Conservation (phyloP, 2,329 filamentous ascomycete genomes). For the Claviceps lovelessii region DNA sequence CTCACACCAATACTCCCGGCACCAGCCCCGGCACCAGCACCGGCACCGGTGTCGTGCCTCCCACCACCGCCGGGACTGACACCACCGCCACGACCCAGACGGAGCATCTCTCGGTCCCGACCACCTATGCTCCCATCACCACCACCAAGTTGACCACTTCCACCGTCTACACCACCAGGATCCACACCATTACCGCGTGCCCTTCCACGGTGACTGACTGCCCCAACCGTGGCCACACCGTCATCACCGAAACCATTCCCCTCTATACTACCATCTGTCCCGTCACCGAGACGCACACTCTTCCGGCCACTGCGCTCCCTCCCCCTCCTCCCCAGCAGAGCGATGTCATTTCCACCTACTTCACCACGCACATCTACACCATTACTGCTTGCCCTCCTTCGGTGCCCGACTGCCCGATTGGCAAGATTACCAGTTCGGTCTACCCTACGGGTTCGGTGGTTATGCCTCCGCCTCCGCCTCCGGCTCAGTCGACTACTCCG, state of each 20-base stretch:
- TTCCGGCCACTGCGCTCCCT: neutral
- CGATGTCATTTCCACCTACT: constrained; percentile 11
- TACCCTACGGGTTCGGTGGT: constrained; percentile 18
- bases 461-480: constrained; percentile 5
- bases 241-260: constrained; percentile 17
- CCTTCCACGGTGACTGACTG: constrained; percentile 17
- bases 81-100: constrained; percentile 1
- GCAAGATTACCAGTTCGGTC: constrained; percentile 16
- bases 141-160: constrained; percentile 15
- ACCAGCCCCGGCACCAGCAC: neutral
- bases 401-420: constrained; percentile 18
- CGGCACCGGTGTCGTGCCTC: neutral
- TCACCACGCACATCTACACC: constrained; percentile 20
- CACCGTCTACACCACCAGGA: constrained; percentile 17
- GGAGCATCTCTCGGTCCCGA: constrained; percentile 2
- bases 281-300: constrained; percentile 12
- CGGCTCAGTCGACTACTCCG: neutral
- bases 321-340: neutral
- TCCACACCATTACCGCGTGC: constrained; percentile 17
- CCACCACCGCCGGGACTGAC: neutral
- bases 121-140: constrained; percentile 5
- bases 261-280: constrained; percentile 30
- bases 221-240: constrained; percentile 13
- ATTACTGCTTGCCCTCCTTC: constrained; percentile 18
- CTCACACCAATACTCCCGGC: constrained; percentile 1